A percentile compares a stretch with the other conserved stretches of the same genome.
Evolutionary conservation across 257 asterid species (phyloP).

Genomic region (Apocynum venetum): DNA sequence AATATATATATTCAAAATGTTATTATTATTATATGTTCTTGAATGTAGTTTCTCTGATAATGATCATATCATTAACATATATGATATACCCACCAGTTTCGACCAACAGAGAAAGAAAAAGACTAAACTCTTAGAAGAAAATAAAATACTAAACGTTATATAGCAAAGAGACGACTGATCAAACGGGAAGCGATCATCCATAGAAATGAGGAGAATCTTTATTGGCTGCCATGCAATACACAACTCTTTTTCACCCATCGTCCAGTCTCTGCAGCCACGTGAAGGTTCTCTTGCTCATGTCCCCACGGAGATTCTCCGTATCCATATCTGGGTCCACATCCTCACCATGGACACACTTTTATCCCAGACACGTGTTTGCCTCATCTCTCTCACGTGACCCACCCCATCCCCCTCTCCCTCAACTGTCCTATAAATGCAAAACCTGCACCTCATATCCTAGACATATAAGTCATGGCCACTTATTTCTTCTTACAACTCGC

Average conservation of each 20-base stretch:
- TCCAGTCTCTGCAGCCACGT: slow-evolving; percentile 37
- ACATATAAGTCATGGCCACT: slow-evolving; percentile 21
- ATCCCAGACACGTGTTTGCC: slow-evolving; percentile 43
- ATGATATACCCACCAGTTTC: slow-evolving; percentile 3
- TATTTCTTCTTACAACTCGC: background rate
- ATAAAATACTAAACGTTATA: background rate
- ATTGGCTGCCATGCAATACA: slow-evolving; percentile 1
- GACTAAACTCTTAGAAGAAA: slow-evolving; percentile 2
- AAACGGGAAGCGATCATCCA: background rate
- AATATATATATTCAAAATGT: background rate
- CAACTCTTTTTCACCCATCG: slow-evolving; percentile 15
- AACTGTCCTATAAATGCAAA: slow-evolving; percentile 48
- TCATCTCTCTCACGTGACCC: slow-evolving; percentile 47
- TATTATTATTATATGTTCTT: too few relatives aligned
- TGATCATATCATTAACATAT: slow-evolving; percentile 11
- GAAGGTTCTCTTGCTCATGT: slow-evolving; percentile 22
- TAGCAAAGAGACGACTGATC: background rate
- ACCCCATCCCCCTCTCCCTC: background rate
- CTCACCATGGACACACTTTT: background rate
- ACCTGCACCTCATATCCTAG: slow-evolving; percentile 38
- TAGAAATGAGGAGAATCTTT: background rate
- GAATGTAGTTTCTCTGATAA: background rate
- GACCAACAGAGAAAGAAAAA: slow-evolving; percentile 6
- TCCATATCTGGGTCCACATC: slow-evolving; percentile 19
- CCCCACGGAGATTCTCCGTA: slow-evolving; percentile 51